A percentile compares a stretch with the other conserved stretches of the same genome.
Evolutionary conservation across 805 yeast species (phyloP).

Genomic region (Kuraishia borneana): DNA sequence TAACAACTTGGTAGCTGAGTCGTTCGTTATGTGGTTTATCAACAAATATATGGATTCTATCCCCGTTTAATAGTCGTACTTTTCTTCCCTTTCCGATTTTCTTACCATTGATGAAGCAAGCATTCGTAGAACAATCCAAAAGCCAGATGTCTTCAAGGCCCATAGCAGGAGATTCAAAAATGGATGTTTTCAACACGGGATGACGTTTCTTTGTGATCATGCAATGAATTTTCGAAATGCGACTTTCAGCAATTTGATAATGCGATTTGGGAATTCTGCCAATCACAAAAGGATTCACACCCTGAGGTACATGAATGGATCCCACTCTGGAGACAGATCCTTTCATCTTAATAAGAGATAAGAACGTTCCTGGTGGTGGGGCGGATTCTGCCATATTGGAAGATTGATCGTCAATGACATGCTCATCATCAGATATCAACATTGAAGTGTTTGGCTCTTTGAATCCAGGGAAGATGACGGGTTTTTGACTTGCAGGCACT

Average conservation of each 20-base stretch:
- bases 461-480: background rate
- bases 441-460: background rate
- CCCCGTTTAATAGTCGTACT: slow-evolving; percentile 51
- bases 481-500: background rate
- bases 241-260: slow-evolving; percentile 51
- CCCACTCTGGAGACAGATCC: slow-evolving; percentile 30
- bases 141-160: slow-evolving; percentile 70
- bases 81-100: slow-evolving; percentile 54
- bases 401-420: slow-evolving; percentile 1
- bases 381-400: background rate
- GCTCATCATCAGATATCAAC: background rate
- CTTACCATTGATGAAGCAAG: slow-evolving; percentile 57
- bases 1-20: slow-evolving; percentile 40
- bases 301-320: slow-evolving; percentile 54
- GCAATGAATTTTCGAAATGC: slow-evolving; percentile 83
- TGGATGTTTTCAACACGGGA: slow-evolving; percentile 36
- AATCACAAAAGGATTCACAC: slow-evolving; percentile 52
- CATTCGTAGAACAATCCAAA: slow-evolving; percentile 69
- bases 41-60: slow-evolving; percentile 51
- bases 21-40: slow-evolving; percentile 43
- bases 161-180: slow-evolving; percentile 63
- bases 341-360: slow-evolving; percentile 42
- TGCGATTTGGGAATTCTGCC: slow-evolving; percentile 65
- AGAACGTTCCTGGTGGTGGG: slow-evolving; percentile 48
- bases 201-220: slow-evolving; percentile 52